A percentile compares a stretch with the other conserved stretches of the same genome.
Conservation (phyloP, 768 basidiomycete genomes). For the Rhodotorula kratochvilovae region DNA sequence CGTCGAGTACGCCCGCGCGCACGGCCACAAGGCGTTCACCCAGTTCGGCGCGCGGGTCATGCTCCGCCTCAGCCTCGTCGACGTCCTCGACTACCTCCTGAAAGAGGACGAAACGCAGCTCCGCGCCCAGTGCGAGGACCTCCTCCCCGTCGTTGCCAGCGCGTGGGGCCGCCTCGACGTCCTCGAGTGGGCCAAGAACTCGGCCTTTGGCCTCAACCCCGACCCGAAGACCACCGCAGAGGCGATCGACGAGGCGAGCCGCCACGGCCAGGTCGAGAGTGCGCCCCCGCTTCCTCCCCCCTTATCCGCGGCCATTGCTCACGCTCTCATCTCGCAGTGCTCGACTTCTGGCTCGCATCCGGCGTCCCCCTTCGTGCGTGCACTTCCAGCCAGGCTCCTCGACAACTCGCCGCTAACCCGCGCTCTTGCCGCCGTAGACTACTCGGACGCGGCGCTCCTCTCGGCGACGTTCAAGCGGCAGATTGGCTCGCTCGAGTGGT, state of each 20-base stretch:
- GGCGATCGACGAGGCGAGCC: constrained; percentile 72
- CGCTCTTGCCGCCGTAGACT: constrained; percentile 54
- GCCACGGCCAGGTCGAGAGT: constrained; percentile 64
- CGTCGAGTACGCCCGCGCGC: constrained; percentile 59
- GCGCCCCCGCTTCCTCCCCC: background rate
- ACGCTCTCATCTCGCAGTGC: constrained; percentile 51
- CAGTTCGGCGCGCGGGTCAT: constrained; percentile 63
- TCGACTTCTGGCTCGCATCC: constrained; percentile 70
- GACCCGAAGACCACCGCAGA: constrained; percentile 54
- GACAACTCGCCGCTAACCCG: too few relatives aligned
- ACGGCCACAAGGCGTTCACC: constrained; percentile 59
- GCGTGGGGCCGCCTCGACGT: constrained; percentile 66
- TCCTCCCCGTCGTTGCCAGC: constrained; percentile 73
- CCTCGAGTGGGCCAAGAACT: constrained; percentile 76
- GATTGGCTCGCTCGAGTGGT: constrained; percentile 75
- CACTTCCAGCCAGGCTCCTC: too few relatives aligned
- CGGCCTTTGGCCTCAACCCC: constrained; percentile 57
- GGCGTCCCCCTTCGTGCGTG: constrained; percentile 55
- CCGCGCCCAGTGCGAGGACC: constrained; percentile 6
- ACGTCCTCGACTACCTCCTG: constrained; percentile 65
- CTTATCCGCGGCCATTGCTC: background rate
- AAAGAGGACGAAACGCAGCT: constrained; percentile 52
- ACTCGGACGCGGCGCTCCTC: constrained; percentile 74
- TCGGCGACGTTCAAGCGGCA: constrained; percentile 73
- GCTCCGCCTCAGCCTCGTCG: constrained; percentile 69